Conservation (phyloP, 2,329 filamentous ascomycete genomes). For the Fusarium humuli region DNA sequence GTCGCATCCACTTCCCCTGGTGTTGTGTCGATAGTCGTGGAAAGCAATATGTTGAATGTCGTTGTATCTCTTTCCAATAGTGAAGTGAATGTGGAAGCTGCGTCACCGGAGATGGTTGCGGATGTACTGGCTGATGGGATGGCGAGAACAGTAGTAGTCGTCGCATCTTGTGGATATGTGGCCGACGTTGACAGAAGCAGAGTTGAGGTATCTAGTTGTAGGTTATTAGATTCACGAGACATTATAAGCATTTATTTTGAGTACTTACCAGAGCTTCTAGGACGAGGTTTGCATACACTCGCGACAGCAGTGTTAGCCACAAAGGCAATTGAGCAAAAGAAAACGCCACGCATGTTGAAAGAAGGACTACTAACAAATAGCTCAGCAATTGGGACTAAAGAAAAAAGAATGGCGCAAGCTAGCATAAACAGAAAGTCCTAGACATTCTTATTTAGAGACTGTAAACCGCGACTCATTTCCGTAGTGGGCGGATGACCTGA, state of each 20-base stretch:
- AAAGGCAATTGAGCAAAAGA: not conserved
- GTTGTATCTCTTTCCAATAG: too few species aligned
- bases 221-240: too few species aligned
- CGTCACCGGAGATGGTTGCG: not conserved
- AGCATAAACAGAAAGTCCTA: too few species aligned
- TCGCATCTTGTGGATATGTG: not conserved
- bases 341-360: not conserved
- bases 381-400: too few species aligned
- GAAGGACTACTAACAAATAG: not conserved
- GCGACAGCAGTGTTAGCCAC: not conserved
- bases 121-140: not conserved
- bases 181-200: not conserved
- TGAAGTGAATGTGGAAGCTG: accelerated
- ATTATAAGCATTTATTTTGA: too few species aligned
- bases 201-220: not conserved
- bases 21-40: too few species aligned
- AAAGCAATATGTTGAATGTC: too few species aligned
- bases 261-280: not conserved
- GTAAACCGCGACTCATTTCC: not conserved
- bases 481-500: accelerated
- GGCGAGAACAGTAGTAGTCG: too few species aligned
- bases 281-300: not conserved
- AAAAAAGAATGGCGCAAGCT: too few species aligned
- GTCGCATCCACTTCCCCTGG: too few species aligned
- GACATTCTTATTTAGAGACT: accelerated